Evolutionary conservation across 352 stramenopile species (phyloP).

Genomic region (Globisporangium perplexum): DNA sequence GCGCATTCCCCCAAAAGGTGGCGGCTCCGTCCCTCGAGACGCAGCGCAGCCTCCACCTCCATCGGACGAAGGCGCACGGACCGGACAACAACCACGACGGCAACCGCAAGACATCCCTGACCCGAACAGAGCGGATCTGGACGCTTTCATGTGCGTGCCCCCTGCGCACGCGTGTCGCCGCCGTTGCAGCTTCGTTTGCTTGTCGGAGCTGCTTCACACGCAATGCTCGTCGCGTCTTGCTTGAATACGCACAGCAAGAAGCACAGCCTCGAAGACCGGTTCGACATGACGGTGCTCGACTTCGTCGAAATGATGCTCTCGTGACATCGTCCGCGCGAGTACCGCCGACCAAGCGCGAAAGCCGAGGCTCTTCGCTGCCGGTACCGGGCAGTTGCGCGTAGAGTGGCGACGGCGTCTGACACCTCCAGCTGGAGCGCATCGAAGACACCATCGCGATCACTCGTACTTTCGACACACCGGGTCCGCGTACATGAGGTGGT

Average conservation of each 20-base stretch:
- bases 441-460: slow-evolving; percentile 17
- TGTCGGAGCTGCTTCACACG: background rate
- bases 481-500: slow-evolving; percentile 75
- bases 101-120: slow-evolving; percentile 1
- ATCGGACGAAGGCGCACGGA: background rate
- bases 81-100: background rate
- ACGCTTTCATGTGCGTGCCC: slow-evolving; percentile 27
- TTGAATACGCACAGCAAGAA: slow-evolving; percentile 22
- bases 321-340: slow-evolving; percentile 14
- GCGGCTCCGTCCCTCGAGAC: background rate
- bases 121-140: slow-evolving; percentile 8
- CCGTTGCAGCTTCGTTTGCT: background rate
- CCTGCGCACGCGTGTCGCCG: background rate
- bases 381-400: background rate
- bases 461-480: slow-evolving; percentile 84
- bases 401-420: background rate
- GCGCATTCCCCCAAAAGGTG: background rate
- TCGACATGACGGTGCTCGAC: slow-evolving; percentile 46
- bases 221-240: background rate
- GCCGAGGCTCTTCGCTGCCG: background rate
- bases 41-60: slow-evolving; percentile 1
- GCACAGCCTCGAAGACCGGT: slow-evolving; percentile 37
- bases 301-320: slow-evolving; percentile 63
- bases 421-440: background rate
- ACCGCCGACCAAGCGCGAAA: background rate